phyloP scores from a whole-genome alignment of 176 grass and related monocot species.

The Avena sativa region DNA sequence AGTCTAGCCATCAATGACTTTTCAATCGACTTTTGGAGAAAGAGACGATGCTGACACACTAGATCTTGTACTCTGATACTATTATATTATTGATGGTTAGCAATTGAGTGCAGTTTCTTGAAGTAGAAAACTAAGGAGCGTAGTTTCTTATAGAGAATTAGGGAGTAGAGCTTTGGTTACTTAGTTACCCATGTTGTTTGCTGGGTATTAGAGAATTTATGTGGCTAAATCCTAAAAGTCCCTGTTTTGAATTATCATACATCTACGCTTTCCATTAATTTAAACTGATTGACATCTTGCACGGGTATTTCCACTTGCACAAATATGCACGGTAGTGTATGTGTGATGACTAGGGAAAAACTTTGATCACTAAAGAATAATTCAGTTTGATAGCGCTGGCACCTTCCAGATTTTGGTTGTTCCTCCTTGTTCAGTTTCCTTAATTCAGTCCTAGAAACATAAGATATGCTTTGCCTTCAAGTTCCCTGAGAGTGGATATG shows the following conservation, averaged over 20 bases:
- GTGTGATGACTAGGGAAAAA: not conserved
- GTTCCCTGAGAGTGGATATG: slow-evolving; percentile 54
- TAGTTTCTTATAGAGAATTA: too few relatives aligned
- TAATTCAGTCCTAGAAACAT: slow-evolving; percentile 70
- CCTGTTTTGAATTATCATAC: not conserved
- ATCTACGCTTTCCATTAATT: not conserved
- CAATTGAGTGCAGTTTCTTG: too few relatives aligned
- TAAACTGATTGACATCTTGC: not conserved
- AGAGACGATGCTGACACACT: too few relatives aligned
- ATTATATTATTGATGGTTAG: too few relatives aligned
- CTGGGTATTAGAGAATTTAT: not conserved
- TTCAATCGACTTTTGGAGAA: too few relatives aligned
- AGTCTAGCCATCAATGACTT: too few relatives aligned
- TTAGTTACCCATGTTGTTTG: too few relatives aligned
- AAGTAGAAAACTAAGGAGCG: too few relatives aligned
- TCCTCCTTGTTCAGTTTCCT: slow-evolving; percentile 38
- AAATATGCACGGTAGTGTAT: not conserved
- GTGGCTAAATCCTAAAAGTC: not conserved
- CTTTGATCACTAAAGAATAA: not conserved
- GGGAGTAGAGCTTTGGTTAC: too few relatives aligned
- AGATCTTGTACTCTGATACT: too few relatives aligned
- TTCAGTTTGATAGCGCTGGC: not conserved
- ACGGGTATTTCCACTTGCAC: not conserved
- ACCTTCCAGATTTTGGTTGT: not conserved
- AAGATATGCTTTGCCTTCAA: slow-evolving; percentile 49